Evolutionary conservation across 106 monocot genomes (phyloP).

Genomic region (Alisma plantagoaquatica): DNA sequence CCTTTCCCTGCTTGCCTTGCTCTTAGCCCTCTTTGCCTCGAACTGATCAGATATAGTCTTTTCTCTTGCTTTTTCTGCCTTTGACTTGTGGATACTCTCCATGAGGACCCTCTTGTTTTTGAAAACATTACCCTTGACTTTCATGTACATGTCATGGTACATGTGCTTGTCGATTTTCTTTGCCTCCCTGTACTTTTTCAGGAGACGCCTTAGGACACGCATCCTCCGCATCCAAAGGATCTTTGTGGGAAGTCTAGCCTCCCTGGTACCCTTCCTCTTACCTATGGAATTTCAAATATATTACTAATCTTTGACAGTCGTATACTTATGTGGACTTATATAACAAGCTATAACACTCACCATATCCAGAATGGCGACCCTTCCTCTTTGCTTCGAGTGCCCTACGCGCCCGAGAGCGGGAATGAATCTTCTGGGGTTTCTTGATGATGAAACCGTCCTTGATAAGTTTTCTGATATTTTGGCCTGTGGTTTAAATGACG

Average conservation of each 20-base stretch:
- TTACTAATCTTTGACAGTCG: background rate
- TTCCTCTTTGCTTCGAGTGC: slow-evolving; percentile 8
- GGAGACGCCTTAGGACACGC: too few species aligned
- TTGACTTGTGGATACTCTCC: slow-evolving; percentile 15
- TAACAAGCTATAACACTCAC: background rate
- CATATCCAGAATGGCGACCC: slow-evolving; percentile 15
- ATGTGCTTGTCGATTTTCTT: too few species aligned
- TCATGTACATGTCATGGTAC: too few species aligned
- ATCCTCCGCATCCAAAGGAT: slow-evolving; percentile 14
- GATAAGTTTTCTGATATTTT: slow-evolving; percentile 8
- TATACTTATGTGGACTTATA: background rate
- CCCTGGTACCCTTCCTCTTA: slow-evolving; percentile 14
- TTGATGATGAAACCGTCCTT: too few species aligned
- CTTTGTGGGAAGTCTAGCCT: slow-evolving; percentile 15
- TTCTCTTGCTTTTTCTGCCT: slow-evolving; percentile 7
- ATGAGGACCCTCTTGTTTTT: slow-evolving; percentile 14
- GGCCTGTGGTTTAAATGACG: too few species aligned
- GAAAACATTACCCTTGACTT: too few species aligned
- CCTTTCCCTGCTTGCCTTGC: slow-evolving; percentile 10
- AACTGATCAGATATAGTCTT: slow-evolving; percentile 10
- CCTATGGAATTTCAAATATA: background rate
- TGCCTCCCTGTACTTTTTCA: too few species aligned
- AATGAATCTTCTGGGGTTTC: slow-evolving; percentile 14
- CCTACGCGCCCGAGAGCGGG: slow-evolving; percentile 10
- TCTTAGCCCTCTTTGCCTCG: slow-evolving; percentile 6